phyloP scores from a whole-genome alignment of 225 moss, liverwort and hornwort genomes.

The Physcomitrium patens region DNA sequence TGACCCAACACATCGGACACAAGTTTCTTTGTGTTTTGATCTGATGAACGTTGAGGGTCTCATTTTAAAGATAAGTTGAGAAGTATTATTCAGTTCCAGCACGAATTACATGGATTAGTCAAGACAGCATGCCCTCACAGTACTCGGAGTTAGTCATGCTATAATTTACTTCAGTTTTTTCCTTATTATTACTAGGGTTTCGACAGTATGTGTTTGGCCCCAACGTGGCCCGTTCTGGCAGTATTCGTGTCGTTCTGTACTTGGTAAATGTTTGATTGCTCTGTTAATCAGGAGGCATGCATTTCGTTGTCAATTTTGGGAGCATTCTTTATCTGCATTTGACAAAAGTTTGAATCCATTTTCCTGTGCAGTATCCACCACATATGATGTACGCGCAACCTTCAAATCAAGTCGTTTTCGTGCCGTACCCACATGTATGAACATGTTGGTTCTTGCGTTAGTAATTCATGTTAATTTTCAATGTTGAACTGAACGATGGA shows the following conservation, averaged over 20 bases:
- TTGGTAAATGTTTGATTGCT: no score
- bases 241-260: no score
- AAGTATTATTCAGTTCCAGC: no score
- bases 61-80: no score
- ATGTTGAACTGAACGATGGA: no score
- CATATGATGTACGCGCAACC: conserved; percentile 80
- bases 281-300: not conserved
- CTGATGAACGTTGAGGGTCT: no score
- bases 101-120: no score
- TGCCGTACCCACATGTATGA: conserved; percentile 71
- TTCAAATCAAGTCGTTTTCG: conserved; percentile 57
- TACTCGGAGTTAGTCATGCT: not conserved
- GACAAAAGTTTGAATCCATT: not conserved
- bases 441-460: not conserved
- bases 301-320: not conserved
- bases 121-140: no score
- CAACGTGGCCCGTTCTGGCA: no score
- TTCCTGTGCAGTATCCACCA: conserved; percentile 62
- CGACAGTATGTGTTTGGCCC: not conserved
- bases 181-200: not conserved
- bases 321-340: not conserved
- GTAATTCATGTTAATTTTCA: not conserved
- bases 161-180: not conserved
- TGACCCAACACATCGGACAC: no score
- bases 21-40: not conserved